Base-by-base conservation (phyloP, 805 yeast species). In the Pichia scutulata region DNA sequence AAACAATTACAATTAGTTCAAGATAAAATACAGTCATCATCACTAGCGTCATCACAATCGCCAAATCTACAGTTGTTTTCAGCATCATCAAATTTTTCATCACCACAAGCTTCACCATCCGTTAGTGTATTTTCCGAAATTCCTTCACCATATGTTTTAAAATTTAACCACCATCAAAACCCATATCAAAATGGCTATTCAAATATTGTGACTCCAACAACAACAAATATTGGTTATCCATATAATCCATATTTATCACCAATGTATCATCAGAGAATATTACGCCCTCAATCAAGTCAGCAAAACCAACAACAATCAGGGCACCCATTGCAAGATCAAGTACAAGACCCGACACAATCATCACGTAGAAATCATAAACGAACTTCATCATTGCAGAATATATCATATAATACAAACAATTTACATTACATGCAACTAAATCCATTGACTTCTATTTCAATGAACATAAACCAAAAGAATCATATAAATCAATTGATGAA, bases 201-300 rank as follows among this genome's bases (percentile, higher is more conserved):
- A n/a, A 46, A 23, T 18, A 18, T n/a, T 19, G 22, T 43, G 10
- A 40, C 53, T 16, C 50, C 52, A 36, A 46, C 50, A 39, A 41
- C 26, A 3, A 21, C 25, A 12, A 36, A 43, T 33, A 46, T 46
- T 39, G 48, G 44, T 13, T 42, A 24, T 46, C 48, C 42, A 16
- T 30, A 44, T 18, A 43, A 24, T n/a, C 41, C 47, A 14, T 43
- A 44, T 24, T 6, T 39, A 16, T 42, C 55, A 19, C 45, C 52
- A 12, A 23, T 41, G 39, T 45, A 44, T 36, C 41, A 43, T 50
- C 53, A 50, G 24, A 24, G 50, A 25, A 6, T 28, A 9, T 2
- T 33, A n/a, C 19, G 7, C 10, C 37, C 37, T 16, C 37, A 33
- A 33, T 12, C 18, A 7, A n/a, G n/a, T 33, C 37, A 33, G n/a